These are phyloP conservation scores for Torulaspora indica DNA, from an alignment of 805 yeast species.

Conservation along the genomic window DNA sequence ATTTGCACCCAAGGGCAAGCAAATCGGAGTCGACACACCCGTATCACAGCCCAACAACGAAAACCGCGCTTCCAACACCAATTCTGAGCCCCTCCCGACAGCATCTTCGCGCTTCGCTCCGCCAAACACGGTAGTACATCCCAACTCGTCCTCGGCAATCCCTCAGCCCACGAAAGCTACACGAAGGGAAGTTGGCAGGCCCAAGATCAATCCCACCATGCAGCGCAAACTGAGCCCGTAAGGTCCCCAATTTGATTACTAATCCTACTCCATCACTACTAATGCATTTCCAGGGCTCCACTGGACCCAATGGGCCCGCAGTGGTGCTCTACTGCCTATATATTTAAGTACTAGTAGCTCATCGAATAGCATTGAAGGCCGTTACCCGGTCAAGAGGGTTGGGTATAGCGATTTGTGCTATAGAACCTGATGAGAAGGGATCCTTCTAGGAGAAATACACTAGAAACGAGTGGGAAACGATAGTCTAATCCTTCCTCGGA, in stretches of 20 bases:
- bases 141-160: slow-evolving; percentile 16
- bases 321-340: not conserved
- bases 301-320: not conserved
- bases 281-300: not conserved
- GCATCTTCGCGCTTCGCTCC: slow-evolving; percentile 26
- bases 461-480: not conserved
- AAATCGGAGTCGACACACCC: slow-evolving; percentile 6
- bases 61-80: not conserved
- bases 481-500: not conserved
- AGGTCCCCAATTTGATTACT: no score
- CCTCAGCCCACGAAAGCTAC: slow-evolving; percentile 10
- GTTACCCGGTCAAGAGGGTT: not conserved
- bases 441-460: not conserved
- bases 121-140: slow-evolving; percentile 26
- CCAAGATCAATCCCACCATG: slow-evolving; percentile 26
- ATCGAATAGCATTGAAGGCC: not conserved
- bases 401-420: no score
- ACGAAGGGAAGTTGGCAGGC: slow-evolving; percentile 34
- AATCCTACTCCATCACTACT: not conserved
- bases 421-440: slow-evolving; percentile 1
- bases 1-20: slow-evolving; percentile 35
- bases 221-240: slow-evolving; percentile 4
- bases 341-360: not conserved
- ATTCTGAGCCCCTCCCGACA: not conserved
- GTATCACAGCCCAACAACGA: slow-evolving; percentile 2